Evolutionary conservation across 192 early-diverging fungal genomes (phyloP).

Genomic region (Coemansia asiatica): DNA sequence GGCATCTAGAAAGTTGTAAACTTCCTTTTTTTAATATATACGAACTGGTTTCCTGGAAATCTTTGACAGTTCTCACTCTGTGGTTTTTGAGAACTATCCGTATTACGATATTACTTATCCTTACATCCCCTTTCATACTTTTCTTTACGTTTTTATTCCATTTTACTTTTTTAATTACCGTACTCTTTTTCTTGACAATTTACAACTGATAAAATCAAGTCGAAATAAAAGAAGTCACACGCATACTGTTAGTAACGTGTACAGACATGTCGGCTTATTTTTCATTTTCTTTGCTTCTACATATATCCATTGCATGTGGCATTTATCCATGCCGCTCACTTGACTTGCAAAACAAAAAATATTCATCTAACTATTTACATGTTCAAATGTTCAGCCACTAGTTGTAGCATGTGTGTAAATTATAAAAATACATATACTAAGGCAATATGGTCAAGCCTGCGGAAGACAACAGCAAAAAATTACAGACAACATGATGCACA

Average conservation of each 20-base stretch:
- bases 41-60: neutral
- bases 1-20: constrained; percentile 5
- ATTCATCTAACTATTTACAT: neutral
- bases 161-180: constrained; percentile 7
- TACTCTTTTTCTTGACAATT: neutral
- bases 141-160: neutral
- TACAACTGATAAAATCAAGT: neutral
- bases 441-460: neutral
- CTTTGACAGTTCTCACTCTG: neutral
- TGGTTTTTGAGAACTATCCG: neutral
- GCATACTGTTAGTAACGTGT: neutral
- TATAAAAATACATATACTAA: constrained; percentile 10
- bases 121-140: constrained; percentile 4
- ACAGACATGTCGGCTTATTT: neutral
- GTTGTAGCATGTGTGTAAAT: neutral
- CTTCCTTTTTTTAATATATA: too few relatives aligned
- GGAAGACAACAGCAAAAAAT: neutral
- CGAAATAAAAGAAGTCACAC: neutral
- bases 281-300: neutral
- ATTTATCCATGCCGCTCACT: neutral
- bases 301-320: neutral
- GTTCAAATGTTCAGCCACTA: neutral
- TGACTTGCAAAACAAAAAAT: neutral
- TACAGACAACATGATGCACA: neutral
- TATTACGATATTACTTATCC: neutral